Base-by-base conservation (phyloP, 495 filamentous ascomycete species). In the Aspergillus indologenus region DNA sequence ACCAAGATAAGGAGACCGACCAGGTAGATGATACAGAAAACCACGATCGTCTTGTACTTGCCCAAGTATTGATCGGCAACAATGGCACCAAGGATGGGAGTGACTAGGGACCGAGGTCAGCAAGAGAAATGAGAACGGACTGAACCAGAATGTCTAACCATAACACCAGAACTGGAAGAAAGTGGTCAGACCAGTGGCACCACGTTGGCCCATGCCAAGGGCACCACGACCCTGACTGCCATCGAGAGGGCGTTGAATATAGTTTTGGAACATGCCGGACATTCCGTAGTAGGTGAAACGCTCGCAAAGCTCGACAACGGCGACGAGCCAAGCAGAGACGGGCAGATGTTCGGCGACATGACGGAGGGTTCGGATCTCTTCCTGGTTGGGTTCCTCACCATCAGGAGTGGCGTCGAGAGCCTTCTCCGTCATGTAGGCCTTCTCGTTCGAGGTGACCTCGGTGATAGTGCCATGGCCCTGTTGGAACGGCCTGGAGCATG, bases 281-380 rank as follows among this genome's bases (percentile, higher is more conserved):
- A 85, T 76, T 53, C 85, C 85, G 68, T 87, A 87, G 78, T 85
- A 89, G 59, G 83, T 80, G 67, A 88, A 88, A 57, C 86, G 81
- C 73, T 89, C 86, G 65, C 82, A 84, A 45, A 88, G 61, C 62
- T 88, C 86, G 54, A 88, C 80, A 43, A 85, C 54, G 5, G 81
- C 83, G 22, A 89, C 82, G 47, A 86, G 69, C 75, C 81, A 88
- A 51, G 83, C 80, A 6, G 79, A 79, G 59, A 73, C 31, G 9
- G 84, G 83, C 34, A 87, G 62, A 61, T 79, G 80, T 64, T 85
- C 83, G 3, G 83, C 71, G 22, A 87, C 68, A 52, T 80, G 77
- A 29, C 80, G 78, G 19, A 87, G 68, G 7, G 71, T 71, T 11
- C 60, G 66, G 64, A 72, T 75, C 66, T 87, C 84, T 14, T 79